A percentile compares a stretch with the other conserved stretches of the same genome.
Evolutionary conservation across 2,329 filamentous ascomycete species (phyloP).

Genomic region (Teratosphaeria zuluensis): DNA sequence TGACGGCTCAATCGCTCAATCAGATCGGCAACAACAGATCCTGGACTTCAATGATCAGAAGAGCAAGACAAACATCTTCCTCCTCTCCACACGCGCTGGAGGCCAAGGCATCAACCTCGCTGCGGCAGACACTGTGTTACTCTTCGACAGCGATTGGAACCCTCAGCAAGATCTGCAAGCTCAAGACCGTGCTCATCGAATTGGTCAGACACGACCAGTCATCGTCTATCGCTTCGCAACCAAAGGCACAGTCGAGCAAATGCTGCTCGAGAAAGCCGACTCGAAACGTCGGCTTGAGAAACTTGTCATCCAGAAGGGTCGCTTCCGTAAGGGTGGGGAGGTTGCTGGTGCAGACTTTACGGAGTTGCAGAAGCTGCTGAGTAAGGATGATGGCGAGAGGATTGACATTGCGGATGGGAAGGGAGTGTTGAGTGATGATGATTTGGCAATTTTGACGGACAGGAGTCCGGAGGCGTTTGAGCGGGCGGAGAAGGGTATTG

Average conservation of each 20-base stretch:
- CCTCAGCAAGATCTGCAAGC: constrained; percentile 95
- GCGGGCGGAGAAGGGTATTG: constrained; percentile 67
- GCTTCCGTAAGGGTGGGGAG: constrained; percentile 55
- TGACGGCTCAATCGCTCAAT: constrained; percentile 75
- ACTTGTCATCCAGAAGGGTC: constrained; percentile 88
- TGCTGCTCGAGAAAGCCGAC: constrained; percentile 75
- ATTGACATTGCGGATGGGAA: constrained; percentile 50
- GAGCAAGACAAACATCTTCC: constrained; percentile 55
- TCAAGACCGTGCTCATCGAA: constrained; percentile 88
- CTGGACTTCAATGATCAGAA: constrained; percentile 37
- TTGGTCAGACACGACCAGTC: constrained; percentile 85
- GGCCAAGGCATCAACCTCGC: constrained; percentile 94
- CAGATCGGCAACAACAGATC: constrained; percentile 40
- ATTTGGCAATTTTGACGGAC: constrained; percentile 72
- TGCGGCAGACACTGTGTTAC: constrained; percentile 80
- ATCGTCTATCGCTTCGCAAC: constrained; percentile 91
- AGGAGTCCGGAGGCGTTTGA: constrained; percentile 58
- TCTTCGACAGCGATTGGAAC: constrained; percentile 90
- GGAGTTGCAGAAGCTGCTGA: constrained; percentile 37
- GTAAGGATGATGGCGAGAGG: constrained; percentile 57
- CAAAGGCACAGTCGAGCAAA: constrained; percentile 84
- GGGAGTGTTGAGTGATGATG: constrained; percentile 62
- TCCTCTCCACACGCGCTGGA: constrained; percentile 82
- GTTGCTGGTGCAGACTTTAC: constrained; percentile 36
- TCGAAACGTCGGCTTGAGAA: constrained; percentile 89